Percentiles rank a stretch among this genome's conserved stretches.
phyloP scores from a whole-genome alignment of 345 rosid genomes.

The Euphorbia tirucalli region DNA sequence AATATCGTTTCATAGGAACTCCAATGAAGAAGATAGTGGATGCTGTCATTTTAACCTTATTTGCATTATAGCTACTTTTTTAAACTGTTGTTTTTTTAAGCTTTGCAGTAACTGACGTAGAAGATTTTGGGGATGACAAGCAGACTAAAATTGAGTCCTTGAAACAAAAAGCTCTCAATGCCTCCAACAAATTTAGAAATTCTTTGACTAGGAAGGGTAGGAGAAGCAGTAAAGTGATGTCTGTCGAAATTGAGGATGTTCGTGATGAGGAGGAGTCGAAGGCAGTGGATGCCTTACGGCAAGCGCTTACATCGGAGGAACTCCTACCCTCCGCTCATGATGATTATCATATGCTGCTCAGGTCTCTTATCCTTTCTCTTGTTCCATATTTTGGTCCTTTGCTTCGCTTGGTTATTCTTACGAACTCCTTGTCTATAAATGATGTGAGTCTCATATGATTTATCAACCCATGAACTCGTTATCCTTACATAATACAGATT shows the following conservation, averaged over 20 bases:
- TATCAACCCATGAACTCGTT: slow-evolving; percentile 11
- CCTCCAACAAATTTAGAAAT: slow-evolving; percentile 75
- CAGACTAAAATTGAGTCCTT: slow-evolving; percentile 61
- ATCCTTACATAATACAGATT: slow-evolving; percentile 42
- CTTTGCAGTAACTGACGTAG: slow-evolving; percentile 30
- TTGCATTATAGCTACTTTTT: not conserved
- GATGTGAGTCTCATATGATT: not conserved
- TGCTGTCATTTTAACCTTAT: not conserved
- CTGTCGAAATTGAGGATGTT: slow-evolving; percentile 60
- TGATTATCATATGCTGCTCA: slow-evolving; percentile 89
- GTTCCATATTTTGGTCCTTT: not conserved
- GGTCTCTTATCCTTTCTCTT: slow-evolving; percentile 37
- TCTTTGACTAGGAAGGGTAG: slow-evolving; percentile 60
- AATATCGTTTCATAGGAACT: not conserved
- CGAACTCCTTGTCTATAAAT: not conserved
- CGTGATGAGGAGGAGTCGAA: slow-evolving; percentile 74
- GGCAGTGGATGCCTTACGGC: slow-evolving; percentile 80
- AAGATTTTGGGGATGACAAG: slow-evolving; percentile 44
- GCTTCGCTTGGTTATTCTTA: not conserved
- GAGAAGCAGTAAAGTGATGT: slow-evolving; percentile 76
- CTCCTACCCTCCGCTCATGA: slow-evolving; percentile 75
- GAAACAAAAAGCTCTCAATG: slow-evolving; percentile 55
- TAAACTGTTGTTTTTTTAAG: not conserved
- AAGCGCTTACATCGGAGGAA: slow-evolving; percentile 69
- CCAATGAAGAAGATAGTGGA: not conserved